Conservation (phyloP, 2,329 filamentous ascomycete genomes). For the Fusarium duplospermum region DNA sequence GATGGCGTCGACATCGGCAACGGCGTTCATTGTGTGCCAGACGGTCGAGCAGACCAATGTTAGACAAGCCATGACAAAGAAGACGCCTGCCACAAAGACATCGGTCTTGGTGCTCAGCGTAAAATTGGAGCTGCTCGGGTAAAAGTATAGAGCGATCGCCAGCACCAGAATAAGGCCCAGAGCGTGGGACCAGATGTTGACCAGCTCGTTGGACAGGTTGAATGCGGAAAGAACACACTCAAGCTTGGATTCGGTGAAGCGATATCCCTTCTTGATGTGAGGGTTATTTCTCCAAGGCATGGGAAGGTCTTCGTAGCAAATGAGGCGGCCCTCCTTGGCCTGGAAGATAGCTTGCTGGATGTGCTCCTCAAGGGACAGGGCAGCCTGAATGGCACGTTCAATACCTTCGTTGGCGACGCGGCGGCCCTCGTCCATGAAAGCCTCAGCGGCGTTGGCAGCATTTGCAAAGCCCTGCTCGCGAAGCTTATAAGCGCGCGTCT, state of each 20-base stretch:
- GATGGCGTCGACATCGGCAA: conserved; percentile 88
- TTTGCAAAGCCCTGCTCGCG: conserved; percentile 79
- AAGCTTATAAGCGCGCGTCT: conserved; percentile 82
- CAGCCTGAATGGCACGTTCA: conserved; percentile 82
- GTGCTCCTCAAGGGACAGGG: conserved; percentile 84
- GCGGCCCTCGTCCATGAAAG: conserved; percentile 81
- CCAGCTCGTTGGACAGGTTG: conserved; percentile 87
- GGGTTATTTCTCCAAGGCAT: conserved; percentile 95
- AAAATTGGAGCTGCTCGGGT: conserved; percentile 89
- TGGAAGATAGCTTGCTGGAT: conserved; percentile 81
- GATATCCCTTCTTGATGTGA: conserved; percentile 91
- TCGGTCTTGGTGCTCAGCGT: conserved; percentile 87
- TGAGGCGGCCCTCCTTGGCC: conserved; percentile 83
- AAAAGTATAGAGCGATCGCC: conserved; percentile 93
- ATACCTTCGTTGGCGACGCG: conserved; percentile 85
- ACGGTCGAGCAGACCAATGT: conserved; percentile 94
- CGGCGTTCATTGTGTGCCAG: conserved; percentile 99
- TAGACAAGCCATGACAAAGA: conserved; percentile 96
- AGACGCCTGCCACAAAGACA: conserved; percentile 89
- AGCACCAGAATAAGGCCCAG: conserved; percentile 91
- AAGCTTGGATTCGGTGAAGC: conserved; percentile 90
- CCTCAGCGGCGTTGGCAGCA: conserved; percentile 74
- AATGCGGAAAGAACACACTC: conserved; percentile 90
- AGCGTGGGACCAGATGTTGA: conserved; percentile 98
- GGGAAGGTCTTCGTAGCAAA: conserved; percentile 90